Evolutionary conservation across 1,139 yeast genomes (phyloP), one percentile per base, ranked within the genome.

Genomic region (Hansenula lynferdii): DNA sequence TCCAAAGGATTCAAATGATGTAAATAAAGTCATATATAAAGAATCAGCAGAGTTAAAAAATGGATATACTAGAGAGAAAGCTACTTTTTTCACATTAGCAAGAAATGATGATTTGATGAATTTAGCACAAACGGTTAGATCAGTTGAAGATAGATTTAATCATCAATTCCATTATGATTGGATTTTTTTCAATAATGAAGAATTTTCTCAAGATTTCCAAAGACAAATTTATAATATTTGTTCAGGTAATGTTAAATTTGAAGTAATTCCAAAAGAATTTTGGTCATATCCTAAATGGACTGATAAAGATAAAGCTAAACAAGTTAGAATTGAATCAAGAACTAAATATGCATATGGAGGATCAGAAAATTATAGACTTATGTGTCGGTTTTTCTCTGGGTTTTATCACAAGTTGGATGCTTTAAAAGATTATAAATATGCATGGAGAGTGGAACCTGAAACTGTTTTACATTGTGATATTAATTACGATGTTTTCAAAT

Each of bases 391-490:
- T 57, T 81, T 79, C 57, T 68, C 80, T 11, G 87, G 87, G 1
- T 79, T 80, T 53, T 80, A 80, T 57, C 80, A 70, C 61, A 67
- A 71, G 46, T 75, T 79, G 52, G 73, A 72, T 27, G 58, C 75
- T 34, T 57, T 81, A 63, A 56, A 64, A 34, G 68, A 71, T 9
- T 80, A 77, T 56, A 77, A 76, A 44, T 81, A 77, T 64, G 77
- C 77, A 54, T 81, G 89, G 89, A 68, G 92, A 50, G 89, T 83
- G 23, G 92, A 83, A 60, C 90, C 92, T 5, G 82, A 77, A 41
- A 79, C 81, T 42, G 65, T 67, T 43, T 67, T 80, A 47, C 70
- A 67, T 50, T 83, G 92, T 62, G 85, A 82, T 58, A 67, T 83
- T 43, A 69, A 77, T 49, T 76, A 80, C 55, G 92, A 83, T 53